Base-by-base conservation (phyloP, 2,329 filamentous ascomycete genomes). In the Ambrosiella beaveri region DNA sequence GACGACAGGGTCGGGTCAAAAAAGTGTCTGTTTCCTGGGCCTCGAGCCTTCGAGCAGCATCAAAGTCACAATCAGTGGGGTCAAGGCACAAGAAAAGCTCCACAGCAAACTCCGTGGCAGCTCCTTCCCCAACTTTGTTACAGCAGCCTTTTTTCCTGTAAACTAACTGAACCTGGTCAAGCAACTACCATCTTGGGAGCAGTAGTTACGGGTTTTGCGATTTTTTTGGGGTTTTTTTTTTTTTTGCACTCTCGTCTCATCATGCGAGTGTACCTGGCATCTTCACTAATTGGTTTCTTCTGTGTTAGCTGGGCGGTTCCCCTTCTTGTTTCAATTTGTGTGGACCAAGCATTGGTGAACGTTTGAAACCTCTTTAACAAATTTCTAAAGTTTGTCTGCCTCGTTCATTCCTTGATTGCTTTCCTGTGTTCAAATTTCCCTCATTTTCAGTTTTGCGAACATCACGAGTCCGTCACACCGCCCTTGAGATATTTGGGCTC, bases 261-360 rank as follows among this genome's bases (percentile, higher is more conserved):
- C 13, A 45, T 39, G 36, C 44, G 15, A n/a, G 9, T 15, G 47
- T 41, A 47, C 45, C 56, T 39, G 36, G 37, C 40, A 36, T 51
- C 45, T 44, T 27, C 12, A 27, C 56, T 37, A 49, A 44, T 27
- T 17, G 7, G 52, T 54, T 17, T 37, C 44, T 51, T 13, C 55
- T 37, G 9, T n/a, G 17, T 39, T 35, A 19, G 36, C 17, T 9
- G 38, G 55, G 38, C 45, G 38, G 36, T 36, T 40, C 49, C 52
- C 52, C 52, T 54, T 41, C 52, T 54, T 54, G 52, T 54, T 40
- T 54, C 52, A 54, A 54, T 54, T 54, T 9, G 13, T 36, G 37
- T 54, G 52, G 27, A 54, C 52, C 39, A 54, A 54, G 52, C 38
- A 54, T 54, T 54, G 15, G 19, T 54, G 52, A 54, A 38, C 52